Base-by-base conservation (phyloP, 768 basidiomycete genomes). In the Lentinus tigrinus region DNA sequence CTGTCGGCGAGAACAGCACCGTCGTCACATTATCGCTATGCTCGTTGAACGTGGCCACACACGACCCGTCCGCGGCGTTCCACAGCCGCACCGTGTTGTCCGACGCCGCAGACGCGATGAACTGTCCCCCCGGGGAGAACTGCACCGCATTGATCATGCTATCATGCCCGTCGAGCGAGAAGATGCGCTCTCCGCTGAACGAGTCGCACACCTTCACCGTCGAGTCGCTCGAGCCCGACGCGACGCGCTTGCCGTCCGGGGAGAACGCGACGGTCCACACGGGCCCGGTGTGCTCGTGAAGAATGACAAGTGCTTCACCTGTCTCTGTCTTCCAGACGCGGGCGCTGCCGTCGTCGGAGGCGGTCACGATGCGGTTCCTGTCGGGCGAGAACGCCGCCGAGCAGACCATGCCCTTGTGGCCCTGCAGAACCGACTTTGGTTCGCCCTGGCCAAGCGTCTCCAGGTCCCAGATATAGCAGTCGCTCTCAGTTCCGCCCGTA, bases 1-100 rank as follows among this genome's bases (percentile, higher is more conserved):
- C 76, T 61, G 78, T 76, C 31, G 75, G 77, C 4, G 76, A 76
- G 62, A 81, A 76, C 58, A 68, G 63, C 53, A 80, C 71, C 43
- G 67, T 73, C 3, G 52, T 65, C 47, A 71, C 57, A 8, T 75
- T 75, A 53, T 66, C 69, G 11, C 37, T 47, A 56, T 72, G 71
- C 3, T 53, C 53, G 6, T 19, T 31, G 36, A 60, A 28, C 42
- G 55, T 7, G 19, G 38, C 36, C 10, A 63, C 10, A 13, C 8
- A 9, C 42, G 16, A 19, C 56, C 58, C 23, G 47, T 57, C 43
- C 19, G 3, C 21, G 37, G 58, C 36, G 31, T 47, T 23, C 63
- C 58, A 60, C 24, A 54, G 31, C 10, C 37, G 23, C 44, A 57
- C 43, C 34, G 38, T 50, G 48, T 57, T 52, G 11, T 51, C 57